phyloP scores from a whole-genome alignment of 1,284 basidiomycete species.

The Leccinum pachyderme region DNA sequence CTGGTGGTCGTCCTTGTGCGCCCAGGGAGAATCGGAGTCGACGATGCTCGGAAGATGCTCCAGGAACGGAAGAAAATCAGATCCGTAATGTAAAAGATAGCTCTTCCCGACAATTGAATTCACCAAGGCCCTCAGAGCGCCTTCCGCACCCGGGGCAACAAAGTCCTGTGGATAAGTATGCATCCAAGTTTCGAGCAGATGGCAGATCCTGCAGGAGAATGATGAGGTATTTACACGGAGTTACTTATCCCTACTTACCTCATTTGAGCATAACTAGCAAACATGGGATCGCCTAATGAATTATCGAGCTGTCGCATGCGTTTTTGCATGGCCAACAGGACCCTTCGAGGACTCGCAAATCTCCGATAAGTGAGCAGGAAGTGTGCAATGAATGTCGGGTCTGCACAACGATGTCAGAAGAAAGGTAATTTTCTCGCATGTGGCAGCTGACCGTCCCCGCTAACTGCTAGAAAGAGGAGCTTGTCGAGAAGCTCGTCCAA shows the following conservation, averaged over 20 bases:
- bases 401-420: conserved; percentile 37
- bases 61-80: conserved; percentile 74
- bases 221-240: conserved; percentile 5
- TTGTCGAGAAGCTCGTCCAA: conserved; percentile 76
- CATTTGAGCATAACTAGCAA: conserved; percentile 82
- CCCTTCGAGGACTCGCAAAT: conserved; percentile 69
- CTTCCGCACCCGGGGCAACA: conserved; percentile 65
- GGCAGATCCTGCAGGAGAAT: conserved; percentile 57
- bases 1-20: conserved; percentile 57
- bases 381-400: conserved; percentile 70
- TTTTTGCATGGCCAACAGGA: conserved; percentile 82
- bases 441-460: conserved; percentile 64
- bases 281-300: conserved; percentile 73
- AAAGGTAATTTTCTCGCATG: conserved; percentile 1
- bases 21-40: conserved; percentile 71
- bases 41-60: conserved; percentile 58
- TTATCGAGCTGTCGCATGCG: conserved; percentile 74
- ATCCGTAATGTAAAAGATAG: conserved; percentile 77
- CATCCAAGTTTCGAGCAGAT: conserved; percentile 73
- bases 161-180: conserved; percentile 72
- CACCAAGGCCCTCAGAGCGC: conserved; percentile 70
- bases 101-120: conserved; percentile 75
- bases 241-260: conserved; percentile 42
- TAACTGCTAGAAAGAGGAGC: conserved; percentile 69
- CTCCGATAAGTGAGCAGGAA: conserved; percentile 79